Evolutionary conservation across 2,329 filamentous ascomycete species (phyloP).

Genomic region (Chaetomiaceae sp.): DNA sequence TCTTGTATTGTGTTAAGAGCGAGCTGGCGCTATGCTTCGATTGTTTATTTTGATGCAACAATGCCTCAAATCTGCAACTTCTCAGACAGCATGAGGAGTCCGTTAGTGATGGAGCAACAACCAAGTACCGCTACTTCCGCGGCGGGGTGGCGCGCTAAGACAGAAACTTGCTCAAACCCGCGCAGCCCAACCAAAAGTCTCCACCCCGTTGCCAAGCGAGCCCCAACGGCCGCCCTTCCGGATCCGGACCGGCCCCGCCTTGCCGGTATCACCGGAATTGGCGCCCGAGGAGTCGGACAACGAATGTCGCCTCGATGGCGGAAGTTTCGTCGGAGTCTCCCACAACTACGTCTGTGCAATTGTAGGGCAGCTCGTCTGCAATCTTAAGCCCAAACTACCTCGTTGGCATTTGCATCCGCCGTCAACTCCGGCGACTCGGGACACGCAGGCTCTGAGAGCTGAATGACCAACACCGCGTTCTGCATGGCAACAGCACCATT

Average conservation of each 20-base stretch:
- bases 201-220: constrained; percentile 9
- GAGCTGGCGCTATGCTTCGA: neutral
- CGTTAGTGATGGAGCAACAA: neutral
- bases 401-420: too few species aligned
- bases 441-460: too few species aligned
- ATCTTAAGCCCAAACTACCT: too few species aligned
- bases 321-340: too few species aligned
- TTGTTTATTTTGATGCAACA: neutral
- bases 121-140: constrained; percentile 6
- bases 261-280: neutral
- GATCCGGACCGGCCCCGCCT: constrained; percentile 3
- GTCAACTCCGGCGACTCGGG: too few species aligned
- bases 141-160: constrained; percentile 30
- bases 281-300: neutral
- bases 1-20: neutral
- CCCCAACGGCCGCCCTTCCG: neutral
- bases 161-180: constrained; percentile 51
- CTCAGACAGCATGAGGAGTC: too few species aligned
- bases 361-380: neutral
- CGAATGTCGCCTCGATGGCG: too few species aligned
- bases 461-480: too few species aligned
- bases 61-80: neutral
- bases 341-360: too few species aligned
- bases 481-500: too few species aligned
- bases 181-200: constrained; percentile 32